Percentiles rank a stretch among this genome's conserved stretches.
These are phyloP conservation scores for Ceratobasidium sp. DNA, from an alignment of 1,284 basidiomycete genomes.

Conservation along the genomic window DNA sequence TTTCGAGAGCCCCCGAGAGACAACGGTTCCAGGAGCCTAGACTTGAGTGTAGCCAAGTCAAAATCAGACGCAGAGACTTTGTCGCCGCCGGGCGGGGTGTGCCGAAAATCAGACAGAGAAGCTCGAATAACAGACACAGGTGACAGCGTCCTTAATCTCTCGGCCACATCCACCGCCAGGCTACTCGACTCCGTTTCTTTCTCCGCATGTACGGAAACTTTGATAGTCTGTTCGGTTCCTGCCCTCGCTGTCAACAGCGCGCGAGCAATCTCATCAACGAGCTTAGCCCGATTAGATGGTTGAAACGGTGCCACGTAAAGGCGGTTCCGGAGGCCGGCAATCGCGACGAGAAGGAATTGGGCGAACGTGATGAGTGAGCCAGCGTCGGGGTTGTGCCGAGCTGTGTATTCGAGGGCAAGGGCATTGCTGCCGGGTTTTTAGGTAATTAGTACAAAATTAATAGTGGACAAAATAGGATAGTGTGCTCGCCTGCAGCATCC, in stretches of 20 bases:
- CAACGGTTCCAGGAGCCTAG: constrained; percentile 33
- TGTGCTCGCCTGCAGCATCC: constrained; percentile 77
- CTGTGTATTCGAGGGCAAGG: constrained; percentile 74
- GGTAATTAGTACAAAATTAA: not conserved
- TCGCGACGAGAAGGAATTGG: constrained; percentile 81
- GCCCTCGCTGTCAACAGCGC: constrained; percentile 10
- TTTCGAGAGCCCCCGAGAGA: constrained; percentile 27
- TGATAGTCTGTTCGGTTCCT: constrained; percentile 5
- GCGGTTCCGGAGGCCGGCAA: constrained; percentile 73
- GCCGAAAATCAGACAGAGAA: constrained; percentile 7
- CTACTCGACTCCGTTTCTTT: not conserved
- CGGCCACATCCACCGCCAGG: constrained; percentile 12
- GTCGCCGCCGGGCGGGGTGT: not conserved
- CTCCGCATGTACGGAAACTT: not conserved
- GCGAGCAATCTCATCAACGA: constrained; percentile 35
- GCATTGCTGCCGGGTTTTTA: constrained; percentile 67
- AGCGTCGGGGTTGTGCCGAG: constrained; percentile 67
- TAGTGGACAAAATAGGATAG: constrained; percentile 50
- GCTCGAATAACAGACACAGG: constrained; percentile 33
- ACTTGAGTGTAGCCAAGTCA: not conserved
- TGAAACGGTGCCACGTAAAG: constrained; percentile 53
- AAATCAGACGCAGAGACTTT: not conserved
- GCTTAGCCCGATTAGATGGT: not conserved
- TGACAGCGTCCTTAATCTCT: constrained; percentile 28
- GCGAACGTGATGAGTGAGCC: constrained; percentile 87